Evolutionary conservation across 177 flowering plant genomes (phyloP).

Genomic region (Telopea speciosissima): DNA sequence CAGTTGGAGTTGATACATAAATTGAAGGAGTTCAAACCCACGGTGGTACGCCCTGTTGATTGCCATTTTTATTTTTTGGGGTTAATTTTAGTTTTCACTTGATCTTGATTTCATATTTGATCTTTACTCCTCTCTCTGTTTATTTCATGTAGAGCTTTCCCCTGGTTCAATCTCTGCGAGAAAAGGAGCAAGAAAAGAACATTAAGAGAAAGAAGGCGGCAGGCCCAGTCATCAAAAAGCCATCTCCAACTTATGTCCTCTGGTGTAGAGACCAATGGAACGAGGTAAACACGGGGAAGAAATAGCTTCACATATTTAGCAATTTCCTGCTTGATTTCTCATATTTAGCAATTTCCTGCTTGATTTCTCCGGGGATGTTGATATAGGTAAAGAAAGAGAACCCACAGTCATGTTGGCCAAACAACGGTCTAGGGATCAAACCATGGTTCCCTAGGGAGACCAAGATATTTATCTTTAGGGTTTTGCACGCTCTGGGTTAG

Average conservation of each 20-base stretch:
- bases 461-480: no score
- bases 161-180: constrained; percentile 36
- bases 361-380: background rate
- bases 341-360: no score
- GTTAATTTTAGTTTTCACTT: background rate
- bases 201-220: constrained; percentile 49
- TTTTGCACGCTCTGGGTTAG: no score
- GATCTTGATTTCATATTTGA: background rate
- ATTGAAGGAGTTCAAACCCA: constrained; percentile 83
- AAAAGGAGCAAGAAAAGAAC: constrained; percentile 55
- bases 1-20: constrained; percentile 79
- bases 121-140: background rate
- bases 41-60: constrained; percentile 45
- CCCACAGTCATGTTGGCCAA: no score
- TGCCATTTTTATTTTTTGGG: background rate
- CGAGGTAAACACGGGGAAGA: constrained; percentile 40
- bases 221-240: constrained; percentile 52
- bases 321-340: background rate
- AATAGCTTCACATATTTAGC: background rate
- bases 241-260: constrained; percentile 62
- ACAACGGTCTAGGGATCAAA: no score
- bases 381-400: constrained; percentile 68
- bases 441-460: no score
- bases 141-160: constrained; percentile 39
- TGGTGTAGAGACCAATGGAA: constrained; percentile 92